Percentiles rank a stretch among this genome's conserved stretches.
Conservation (phyloP, 2,329 filamentous ascomycete genomes). For the Orbilia brochopaga region DNA sequence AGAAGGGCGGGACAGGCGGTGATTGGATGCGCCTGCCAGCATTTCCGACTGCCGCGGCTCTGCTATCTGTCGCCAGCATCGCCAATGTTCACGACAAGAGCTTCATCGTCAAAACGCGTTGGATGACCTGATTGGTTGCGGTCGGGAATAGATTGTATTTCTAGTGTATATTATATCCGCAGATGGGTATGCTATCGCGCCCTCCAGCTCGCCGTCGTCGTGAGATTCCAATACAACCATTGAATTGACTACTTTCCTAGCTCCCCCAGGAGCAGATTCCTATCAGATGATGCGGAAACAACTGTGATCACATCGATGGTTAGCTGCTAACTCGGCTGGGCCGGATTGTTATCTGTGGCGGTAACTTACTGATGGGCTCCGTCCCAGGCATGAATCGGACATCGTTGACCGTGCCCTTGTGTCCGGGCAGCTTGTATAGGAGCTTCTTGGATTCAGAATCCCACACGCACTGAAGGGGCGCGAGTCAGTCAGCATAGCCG, state of each 20-base stretch:
- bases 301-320: constrained; percentile 63
- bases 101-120: not conserved
- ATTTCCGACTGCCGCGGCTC: not conserved
- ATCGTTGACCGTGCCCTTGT: constrained; percentile 93
- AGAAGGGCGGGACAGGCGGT: not conserved
- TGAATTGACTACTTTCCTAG: constrained; percentile 59
- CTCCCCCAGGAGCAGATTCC: constrained; percentile 82
- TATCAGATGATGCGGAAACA: constrained; percentile 87
- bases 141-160: constrained; percentile 1
- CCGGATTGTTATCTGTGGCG: constrained; percentile 51
- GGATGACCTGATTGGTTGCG: not conserved
- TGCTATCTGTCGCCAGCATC: not conserved
- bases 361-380: constrained; percentile 81
- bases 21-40: constrained; percentile 11
- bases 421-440: constrained; percentile 90
- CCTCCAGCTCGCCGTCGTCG: not conserved
- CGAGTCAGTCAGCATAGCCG: not conserved
- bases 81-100: not conserved
- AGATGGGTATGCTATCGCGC: not conserved
- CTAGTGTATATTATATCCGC: constrained; percentile 1
- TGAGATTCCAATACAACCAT: too few relatives aligned
- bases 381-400: constrained; percentile 85
- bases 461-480: constrained; percentile 68
- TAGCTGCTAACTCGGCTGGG: not conserved
- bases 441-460: constrained; percentile 86